Conservation (phyloP, 2,329 filamentous ascomycete genomes). For the Chaetomiaceae sp. region DNA sequence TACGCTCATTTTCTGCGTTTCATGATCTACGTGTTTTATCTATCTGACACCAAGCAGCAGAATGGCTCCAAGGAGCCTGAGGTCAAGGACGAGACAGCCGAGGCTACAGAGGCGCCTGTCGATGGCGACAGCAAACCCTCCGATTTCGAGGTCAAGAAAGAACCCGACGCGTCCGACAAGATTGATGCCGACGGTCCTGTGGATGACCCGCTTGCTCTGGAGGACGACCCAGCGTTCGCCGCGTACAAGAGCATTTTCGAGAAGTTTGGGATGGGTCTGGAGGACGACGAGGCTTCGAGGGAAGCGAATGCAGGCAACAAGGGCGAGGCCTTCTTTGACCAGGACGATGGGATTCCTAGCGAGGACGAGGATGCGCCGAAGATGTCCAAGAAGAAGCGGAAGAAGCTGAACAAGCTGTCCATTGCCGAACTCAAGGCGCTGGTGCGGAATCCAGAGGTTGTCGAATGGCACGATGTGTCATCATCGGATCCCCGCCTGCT, state of each 20-base stretch:
- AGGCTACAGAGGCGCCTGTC: slow-evolving; percentile 23
- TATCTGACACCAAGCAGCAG: too few relatives aligned
- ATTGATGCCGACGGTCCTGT: slow-evolving; percentile 41
- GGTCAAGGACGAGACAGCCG: slow-evolving; percentile 14
- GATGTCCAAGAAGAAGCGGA: slow-evolving; percentile 90
- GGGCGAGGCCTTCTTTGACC: slow-evolving; percentile 75
- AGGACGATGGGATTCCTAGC: slow-evolving; percentile 80
- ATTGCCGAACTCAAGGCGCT: slow-evolving; percentile 93
- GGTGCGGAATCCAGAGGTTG: slow-evolving; percentile 84
- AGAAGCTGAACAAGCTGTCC: slow-evolving; percentile 84
- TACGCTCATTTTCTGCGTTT: slow-evolving; percentile 25
- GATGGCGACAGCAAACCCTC: slow-evolving; percentile 31
- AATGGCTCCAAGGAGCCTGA: slow-evolving; percentile 17
- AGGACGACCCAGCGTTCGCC: slow-evolving; percentile 71
- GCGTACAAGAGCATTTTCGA: slow-evolving; percentile 78
- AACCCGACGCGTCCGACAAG: slow-evolving; percentile 31
- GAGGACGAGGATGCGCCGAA: slow-evolving; percentile 72
- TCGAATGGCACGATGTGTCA: slow-evolving; percentile 95
- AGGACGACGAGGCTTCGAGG: slow-evolving; percentile 57
- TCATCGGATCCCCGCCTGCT: slow-evolving; percentile 83
- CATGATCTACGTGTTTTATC: background rate
- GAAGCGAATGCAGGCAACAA: slow-evolving; percentile 67
- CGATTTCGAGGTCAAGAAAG: slow-evolving; percentile 40
- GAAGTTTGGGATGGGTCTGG: slow-evolving; percentile 64
- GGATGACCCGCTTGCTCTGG: slow-evolving; percentile 44